Percentiles rank a stretch among this genome's conserved stretches.
phyloP scores from a whole-genome alignment of 306 rosid species.

The Trifolium fragiferum region DNA sequence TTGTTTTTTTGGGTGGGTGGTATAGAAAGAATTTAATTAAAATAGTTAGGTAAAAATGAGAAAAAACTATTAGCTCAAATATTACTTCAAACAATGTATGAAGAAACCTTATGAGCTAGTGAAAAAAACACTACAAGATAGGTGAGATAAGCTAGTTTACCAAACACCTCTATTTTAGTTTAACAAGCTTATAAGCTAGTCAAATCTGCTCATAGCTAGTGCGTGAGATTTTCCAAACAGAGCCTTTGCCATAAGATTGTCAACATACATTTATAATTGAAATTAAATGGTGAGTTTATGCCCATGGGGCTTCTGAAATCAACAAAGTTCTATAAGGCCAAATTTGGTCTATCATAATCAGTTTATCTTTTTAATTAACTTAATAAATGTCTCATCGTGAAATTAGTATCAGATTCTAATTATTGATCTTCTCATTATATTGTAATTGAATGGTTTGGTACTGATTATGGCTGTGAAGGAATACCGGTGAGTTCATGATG shows the following conservation, averaged over 20 bases:
- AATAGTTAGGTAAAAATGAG: background rate
- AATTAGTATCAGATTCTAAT: background rate
- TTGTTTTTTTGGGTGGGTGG: no score
- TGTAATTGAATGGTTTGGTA: conserved; percentile 17
- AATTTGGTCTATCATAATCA: conserved; percentile 5
- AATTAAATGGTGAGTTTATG: conserved; percentile 13
- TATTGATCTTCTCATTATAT: conserved; percentile 31
- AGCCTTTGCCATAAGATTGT: conserved; percentile 8
- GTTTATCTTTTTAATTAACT: background rate
- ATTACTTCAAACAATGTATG: background rate
- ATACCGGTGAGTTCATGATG: conserved; percentile 99
- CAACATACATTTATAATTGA: conserved; percentile 2
- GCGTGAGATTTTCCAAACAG: background rate
- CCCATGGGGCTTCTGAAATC: conserved; percentile 15
- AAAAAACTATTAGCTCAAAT: background rate
- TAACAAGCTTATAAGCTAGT: background rate
- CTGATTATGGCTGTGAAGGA: conserved; percentile 63
- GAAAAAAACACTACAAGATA: background rate
- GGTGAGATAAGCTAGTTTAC: background rate
- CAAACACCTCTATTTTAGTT: background rate
- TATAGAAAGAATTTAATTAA: background rate
- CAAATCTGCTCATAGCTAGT: background rate
- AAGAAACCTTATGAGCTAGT: background rate
- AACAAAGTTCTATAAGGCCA: conserved; percentile 6
- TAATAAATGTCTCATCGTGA: conserved; percentile 11